These are phyloP conservation scores for Raffaelea deltoideospora DNA, from an alignment of 2,329 filamentous ascomycete genomes.

Conservation along the genomic window DNA sequence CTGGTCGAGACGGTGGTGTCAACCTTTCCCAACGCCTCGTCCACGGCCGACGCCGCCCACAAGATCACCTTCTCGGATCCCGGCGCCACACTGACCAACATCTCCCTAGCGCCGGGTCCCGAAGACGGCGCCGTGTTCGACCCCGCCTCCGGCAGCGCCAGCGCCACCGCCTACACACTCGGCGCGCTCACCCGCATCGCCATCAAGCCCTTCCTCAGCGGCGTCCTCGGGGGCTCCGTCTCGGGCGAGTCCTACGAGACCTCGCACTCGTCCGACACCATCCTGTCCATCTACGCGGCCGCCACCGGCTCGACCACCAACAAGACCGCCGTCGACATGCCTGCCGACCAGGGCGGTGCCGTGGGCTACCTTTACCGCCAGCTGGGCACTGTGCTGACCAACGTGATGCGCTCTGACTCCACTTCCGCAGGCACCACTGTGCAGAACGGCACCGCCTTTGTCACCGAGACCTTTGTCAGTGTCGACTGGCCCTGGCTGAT, in stretches of 20 bases:
- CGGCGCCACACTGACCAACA: not conserved
- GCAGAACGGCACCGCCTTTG: not conserved
- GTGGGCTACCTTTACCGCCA: no score
- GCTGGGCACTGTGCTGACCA: not conserved
- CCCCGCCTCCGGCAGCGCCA: no score
- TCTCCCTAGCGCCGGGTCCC: not conserved
- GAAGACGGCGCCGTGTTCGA: not conserved
- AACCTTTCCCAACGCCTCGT: not conserved
- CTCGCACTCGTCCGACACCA: no score
- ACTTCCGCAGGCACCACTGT: not conserved
- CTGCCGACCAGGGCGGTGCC: no score
- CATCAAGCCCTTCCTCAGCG: no score
- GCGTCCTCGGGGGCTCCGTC: no score
- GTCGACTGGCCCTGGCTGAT: slow-evolving; percentile 1
- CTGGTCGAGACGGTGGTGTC: not conserved
- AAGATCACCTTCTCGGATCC: not conserved
- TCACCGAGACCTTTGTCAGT: not conserved
- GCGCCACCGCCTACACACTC: no score
- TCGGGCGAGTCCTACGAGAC: no score
- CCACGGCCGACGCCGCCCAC: not conserved
- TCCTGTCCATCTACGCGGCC: no score
- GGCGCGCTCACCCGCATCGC: no score
- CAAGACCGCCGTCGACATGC: no score
- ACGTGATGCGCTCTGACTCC: not conserved
- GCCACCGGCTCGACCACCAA: no score